A percentile compares a stretch with the other conserved stretches of the same genome.
phyloP scores from a whole-genome alignment of 441 rosid genomes.

The Adansonia madagascariensis region DNA sequence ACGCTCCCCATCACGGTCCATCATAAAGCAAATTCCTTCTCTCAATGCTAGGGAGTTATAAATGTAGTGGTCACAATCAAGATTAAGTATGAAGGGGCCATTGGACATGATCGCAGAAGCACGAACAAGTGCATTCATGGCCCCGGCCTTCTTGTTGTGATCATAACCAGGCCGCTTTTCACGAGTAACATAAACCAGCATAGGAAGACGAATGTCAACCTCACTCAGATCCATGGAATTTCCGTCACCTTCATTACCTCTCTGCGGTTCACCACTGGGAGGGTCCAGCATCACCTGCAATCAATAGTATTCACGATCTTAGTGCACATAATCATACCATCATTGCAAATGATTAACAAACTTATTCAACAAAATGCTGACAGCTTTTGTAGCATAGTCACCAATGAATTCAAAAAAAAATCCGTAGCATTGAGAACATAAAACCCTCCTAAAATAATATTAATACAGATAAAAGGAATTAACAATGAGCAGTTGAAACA shows the following conservation, averaged over 20 bases:
- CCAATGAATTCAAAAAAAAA: background rate
- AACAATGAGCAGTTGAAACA: background rate
- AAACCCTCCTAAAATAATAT: background rate
- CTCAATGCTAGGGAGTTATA: conserved; percentile 64
- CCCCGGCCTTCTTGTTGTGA: conserved; percentile 84
- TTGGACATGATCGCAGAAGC: conserved; percentile 78
- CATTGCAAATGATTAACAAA: background rate
- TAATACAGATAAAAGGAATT: background rate
- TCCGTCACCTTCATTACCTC: conserved; percentile 37
- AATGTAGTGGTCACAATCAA: conserved; percentile 74
- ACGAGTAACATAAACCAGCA: conserved; percentile 70
- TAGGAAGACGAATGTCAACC: conserved; percentile 69
- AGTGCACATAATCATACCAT: background rate
- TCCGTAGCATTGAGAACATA: background rate
- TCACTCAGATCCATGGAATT: conserved; percentile 50
- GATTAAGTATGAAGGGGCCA: conserved; percentile 76
- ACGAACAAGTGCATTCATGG: conserved; percentile 77
- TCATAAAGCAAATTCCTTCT: conserved; percentile 83
- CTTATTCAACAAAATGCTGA: conserved; percentile 1
- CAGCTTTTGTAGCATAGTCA: background rate
- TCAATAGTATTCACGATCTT: conserved; percentile 15
- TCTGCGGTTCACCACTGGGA: conserved; percentile 46
- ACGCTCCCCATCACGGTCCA: conserved; percentile 63
- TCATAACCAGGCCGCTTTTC: conserved; percentile 80
- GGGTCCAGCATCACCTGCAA: conserved; percentile 69